Evolutionary conservation across 2,329 filamentous ascomycete species (phyloP).

Genomic region (Colletotrichum chrysophilum): DNA sequence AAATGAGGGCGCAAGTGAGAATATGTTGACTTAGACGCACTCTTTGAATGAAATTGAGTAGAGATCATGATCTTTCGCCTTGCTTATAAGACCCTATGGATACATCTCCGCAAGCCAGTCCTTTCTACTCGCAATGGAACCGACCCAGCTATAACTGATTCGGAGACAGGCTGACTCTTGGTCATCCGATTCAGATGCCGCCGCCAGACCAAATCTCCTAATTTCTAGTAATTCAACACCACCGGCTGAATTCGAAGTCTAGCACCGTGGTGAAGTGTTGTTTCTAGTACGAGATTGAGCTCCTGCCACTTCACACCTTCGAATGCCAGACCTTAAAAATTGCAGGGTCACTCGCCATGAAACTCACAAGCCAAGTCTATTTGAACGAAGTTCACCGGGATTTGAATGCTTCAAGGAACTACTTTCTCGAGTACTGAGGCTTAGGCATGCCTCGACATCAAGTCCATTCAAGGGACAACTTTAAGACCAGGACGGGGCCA

Average conservation of each 20-base stretch:
- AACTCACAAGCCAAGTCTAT: not conserved
- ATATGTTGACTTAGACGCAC: accelerated
- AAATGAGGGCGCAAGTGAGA: not conserved
- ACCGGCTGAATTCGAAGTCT: not conserved
- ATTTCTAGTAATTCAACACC: not conserved
- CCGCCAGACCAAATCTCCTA: not conserved
- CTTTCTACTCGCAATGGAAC: not conserved
- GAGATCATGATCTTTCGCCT: not conserved
- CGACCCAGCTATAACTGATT: not conserved
- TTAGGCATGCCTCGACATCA: not conserved
- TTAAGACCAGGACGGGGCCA: accelerated
- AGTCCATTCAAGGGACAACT: not conserved
- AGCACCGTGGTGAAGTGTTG: not conserved
- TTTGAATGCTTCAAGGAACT: not conserved
- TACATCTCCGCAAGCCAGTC: not conserved
- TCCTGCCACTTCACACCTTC: not conserved
- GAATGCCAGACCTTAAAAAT: not conserved
- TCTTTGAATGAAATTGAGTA: not conserved
- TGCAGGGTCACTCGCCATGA: not conserved
- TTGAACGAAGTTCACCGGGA: not conserved
- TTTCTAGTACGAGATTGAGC: not conserved
- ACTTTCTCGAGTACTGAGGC: not conserved
- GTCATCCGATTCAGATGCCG: not conserved
- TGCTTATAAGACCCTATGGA: not conserved
- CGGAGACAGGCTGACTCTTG: not conserved